Evolutionary conservation across 495 filamentous ascomycete genomes (phyloP).

Genomic region (Penicillium turbatum): DNA sequence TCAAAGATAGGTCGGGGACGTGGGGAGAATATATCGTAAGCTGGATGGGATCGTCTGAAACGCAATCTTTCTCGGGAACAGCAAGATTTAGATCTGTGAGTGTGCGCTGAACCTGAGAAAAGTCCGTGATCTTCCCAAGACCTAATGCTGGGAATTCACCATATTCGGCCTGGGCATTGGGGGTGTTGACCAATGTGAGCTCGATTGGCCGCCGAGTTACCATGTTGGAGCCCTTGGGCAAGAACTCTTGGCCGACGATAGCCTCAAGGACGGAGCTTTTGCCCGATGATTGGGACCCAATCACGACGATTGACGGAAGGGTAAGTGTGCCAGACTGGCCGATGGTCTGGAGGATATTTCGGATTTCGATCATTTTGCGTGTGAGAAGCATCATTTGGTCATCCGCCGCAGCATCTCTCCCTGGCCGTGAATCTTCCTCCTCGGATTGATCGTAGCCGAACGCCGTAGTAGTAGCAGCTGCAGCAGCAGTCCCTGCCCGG

Average conservation of each 20-base stretch:
- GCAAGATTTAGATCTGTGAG: conserved; percentile 93
- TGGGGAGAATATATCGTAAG: conserved; percentile 91
- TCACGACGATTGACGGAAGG: conserved; percentile 94
- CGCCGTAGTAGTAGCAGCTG: conserved; percentile 63
- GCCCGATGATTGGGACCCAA: conserved; percentile 95
- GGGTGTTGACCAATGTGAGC: conserved; percentile 93
- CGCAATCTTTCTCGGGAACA: conserved; percentile 83
- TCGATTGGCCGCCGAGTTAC: conserved; percentile 95
- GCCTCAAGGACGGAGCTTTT: conserved; percentile 98
- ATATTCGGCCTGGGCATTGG: conserved; percentile 84
- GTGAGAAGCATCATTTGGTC: conserved; percentile 99
- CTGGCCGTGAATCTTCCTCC: conserved; percentile 64
- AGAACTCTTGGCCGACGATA: conserved; percentile 95
- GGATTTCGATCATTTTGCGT: conserved; percentile 98
- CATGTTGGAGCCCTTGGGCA: conserved; percentile 98
- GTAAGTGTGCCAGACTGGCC: conserved; percentile 85
- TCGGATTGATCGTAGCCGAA: conserved; percentile 71
- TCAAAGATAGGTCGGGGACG: conserved; percentile 92
- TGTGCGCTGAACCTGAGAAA: conserved; percentile 85
- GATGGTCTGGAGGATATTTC: conserved; percentile 82
- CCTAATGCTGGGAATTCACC: conserved; percentile 95
- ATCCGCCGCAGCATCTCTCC: conserved; percentile 68
- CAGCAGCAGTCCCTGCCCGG: conserved; percentile 47
- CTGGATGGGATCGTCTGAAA: conserved; percentile 94
- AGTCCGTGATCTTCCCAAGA: conserved; percentile 87